Conservation (phyloP, 1,139 yeast species). For the Blastobotrys petasosporus region DNA sequence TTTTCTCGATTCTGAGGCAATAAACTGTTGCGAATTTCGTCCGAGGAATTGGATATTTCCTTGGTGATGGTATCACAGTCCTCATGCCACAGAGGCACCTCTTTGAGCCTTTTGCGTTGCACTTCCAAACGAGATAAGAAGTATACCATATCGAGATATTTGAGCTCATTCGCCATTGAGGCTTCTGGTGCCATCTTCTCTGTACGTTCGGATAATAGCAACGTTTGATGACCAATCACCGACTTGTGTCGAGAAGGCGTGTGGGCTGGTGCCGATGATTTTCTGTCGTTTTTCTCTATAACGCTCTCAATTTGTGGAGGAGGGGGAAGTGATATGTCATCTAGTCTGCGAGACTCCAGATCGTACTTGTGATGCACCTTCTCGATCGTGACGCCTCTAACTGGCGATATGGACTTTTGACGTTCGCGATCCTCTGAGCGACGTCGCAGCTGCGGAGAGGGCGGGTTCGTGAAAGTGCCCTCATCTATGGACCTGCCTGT, state of each 20-base stretch:
- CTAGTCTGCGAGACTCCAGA: too few relatives aligned
- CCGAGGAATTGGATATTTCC: constrained; percentile 22
- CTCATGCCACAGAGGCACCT: constrained; percentile 2
- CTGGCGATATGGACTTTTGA: constrained; percentile 3
- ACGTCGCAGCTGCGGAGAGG: too few relatives aligned
- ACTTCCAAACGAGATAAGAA: constrained; percentile 21
- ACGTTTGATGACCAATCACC: too few relatives aligned
- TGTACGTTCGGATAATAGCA: too few relatives aligned
- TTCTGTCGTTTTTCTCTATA: too few relatives aligned
- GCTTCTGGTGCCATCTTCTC: not conserved
- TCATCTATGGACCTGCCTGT: not conserved
- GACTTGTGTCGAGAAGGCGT: too few relatives aligned
- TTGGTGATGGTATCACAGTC: constrained; percentile 13
- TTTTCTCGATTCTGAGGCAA: constrained; percentile 19
- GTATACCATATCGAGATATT: constrained; percentile 23
- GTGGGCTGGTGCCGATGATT: too few relatives aligned
- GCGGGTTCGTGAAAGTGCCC: too few relatives aligned
- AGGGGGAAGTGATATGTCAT: too few relatives aligned
- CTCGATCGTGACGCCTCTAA: constrained; percentile 1
- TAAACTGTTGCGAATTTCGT: constrained; percentile 18
- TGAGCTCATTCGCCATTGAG: constrained; percentile 19
- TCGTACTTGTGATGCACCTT: too few relatives aligned
- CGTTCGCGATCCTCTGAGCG: not conserved
- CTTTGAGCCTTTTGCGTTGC: constrained; percentile 8
- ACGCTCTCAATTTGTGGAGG: too few relatives aligned